These are phyloP conservation scores for Quercus tomentella DNA, from an alignment of 331 rosid genomes.

Conservation along the genomic window DNA sequence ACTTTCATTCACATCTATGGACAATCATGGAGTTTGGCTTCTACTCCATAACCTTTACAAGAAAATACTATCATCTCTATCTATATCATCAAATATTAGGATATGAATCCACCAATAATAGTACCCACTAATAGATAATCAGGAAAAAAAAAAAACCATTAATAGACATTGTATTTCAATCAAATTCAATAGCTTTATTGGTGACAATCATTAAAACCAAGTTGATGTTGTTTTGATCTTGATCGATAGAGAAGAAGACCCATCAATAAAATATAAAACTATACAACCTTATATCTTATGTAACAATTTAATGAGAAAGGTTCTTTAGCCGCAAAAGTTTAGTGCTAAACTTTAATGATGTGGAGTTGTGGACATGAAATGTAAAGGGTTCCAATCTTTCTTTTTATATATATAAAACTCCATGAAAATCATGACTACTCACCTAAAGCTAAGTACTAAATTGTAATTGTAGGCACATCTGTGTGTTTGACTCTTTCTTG, in stretches of 20 bases:
- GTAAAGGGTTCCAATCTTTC: not conserved
- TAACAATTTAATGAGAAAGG: not conserved
- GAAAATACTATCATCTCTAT: not conserved
- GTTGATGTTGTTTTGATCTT: not conserved
- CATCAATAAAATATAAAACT: not conserved
- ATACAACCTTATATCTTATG: not conserved
- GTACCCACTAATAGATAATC: not conserved
- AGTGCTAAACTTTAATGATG: too few relatives aligned
- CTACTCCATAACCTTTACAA: not conserved
- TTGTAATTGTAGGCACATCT: slow-evolving; percentile 9
- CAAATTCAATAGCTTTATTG: not conserved
- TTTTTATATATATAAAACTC: not conserved
- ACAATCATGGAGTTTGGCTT: not conserved
- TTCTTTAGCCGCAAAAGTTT: too few relatives aligned
- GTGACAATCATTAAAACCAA: not conserved
- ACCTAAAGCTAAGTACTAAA: slow-evolving; percentile 1
- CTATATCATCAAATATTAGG: not conserved
- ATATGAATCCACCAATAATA: not conserved
- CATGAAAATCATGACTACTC: not conserved
- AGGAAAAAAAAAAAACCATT: not conserved
- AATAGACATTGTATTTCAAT: not conserved
- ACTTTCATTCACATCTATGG: not conserved
- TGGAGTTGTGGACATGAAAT: too few relatives aligned
- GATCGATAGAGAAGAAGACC: not conserved
- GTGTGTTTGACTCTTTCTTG: slow-evolving; percentile 43